Conservation (phyloP, 495 filamentous ascomycete species). For the Xylaria scruposa region DNA sequence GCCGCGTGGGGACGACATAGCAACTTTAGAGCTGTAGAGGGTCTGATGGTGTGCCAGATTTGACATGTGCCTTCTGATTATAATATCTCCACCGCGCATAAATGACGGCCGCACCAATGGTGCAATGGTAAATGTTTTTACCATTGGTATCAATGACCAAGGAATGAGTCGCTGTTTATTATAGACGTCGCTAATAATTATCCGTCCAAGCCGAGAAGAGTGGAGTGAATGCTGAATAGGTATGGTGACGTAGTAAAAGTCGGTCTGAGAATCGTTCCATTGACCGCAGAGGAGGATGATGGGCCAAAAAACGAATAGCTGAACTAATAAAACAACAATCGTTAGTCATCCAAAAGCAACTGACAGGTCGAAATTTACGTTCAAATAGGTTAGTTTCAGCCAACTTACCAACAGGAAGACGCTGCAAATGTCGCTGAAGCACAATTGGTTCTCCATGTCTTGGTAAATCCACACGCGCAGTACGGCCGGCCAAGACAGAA, state of each 20-base stretch:
- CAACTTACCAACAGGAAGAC: no score
- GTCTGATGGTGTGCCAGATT: not conserved
- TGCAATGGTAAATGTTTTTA: no score
- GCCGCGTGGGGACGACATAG: not conserved
- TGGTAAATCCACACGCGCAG: slow-evolving; percentile 9
- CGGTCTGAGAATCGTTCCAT: not conserved
- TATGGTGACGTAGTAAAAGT: not conserved
- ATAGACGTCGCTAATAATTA: not conserved
- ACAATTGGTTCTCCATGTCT: no score
- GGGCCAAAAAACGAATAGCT: not conserved
- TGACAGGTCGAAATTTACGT: not conserved
- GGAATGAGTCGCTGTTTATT: no score
- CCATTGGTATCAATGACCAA: not conserved
- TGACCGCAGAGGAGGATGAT: not conserved
- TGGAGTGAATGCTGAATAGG: not conserved
- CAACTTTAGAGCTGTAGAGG: no score
- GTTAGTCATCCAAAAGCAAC: not conserved
- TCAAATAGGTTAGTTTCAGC: no score
- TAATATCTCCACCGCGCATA: not conserved
- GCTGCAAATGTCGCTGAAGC: no score
- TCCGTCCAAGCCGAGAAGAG: not conserved
- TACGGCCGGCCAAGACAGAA: slow-evolving; percentile 15
- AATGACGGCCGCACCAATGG: not conserved
- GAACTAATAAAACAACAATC: not conserved
- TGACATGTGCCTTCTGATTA: not conserved